These are phyloP conservation scores for Haematococcus sp. DNA, from an alignment of 139 green algal species.

Conservation along the genomic window DNA sequence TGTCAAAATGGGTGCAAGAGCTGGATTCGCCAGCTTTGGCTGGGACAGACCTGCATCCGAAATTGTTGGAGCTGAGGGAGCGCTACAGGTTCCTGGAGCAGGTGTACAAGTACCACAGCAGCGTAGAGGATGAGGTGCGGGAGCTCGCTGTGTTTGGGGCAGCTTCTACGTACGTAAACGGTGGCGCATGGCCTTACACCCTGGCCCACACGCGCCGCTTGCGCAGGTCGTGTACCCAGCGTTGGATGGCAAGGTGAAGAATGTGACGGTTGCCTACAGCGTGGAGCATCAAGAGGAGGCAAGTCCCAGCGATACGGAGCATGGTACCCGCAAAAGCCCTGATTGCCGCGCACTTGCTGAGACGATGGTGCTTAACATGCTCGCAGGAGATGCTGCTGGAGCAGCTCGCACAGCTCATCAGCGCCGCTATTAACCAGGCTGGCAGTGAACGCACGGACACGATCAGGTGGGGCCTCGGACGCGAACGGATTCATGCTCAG, in stretches of 20 bases:
- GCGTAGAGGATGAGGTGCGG: slow-evolving; percentile 88
- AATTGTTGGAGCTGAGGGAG: slow-evolving; percentile 54
- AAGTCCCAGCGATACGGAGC: neutral
- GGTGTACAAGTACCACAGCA: slow-evolving; percentile 90
- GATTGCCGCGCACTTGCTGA: neutral
- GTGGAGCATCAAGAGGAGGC: slow-evolving; percentile 92
- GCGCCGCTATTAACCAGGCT: slow-evolving; percentile 41
- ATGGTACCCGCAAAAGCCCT: neutral
- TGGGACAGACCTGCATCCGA: neutral
- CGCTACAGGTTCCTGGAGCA: slow-evolving; percentile 82
- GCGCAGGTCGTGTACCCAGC: slow-evolving; percentile 88
- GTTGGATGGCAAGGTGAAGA: slow-evolving; percentile 85
- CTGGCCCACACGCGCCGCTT: neutral
- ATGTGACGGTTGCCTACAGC: slow-evolving; percentile 84
- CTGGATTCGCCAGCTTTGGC: slow-evolving; percentile 36
- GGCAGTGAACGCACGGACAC: slow-evolving; percentile 47
- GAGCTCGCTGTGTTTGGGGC: neutral
- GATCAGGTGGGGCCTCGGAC: slow-evolving; percentile 35
- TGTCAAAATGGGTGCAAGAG: slow-evolving; percentile 43
- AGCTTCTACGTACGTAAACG: too few species aligned
- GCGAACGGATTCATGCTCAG: neutral
- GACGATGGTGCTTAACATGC: neutral
- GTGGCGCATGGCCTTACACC: neutral
- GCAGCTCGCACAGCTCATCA: slow-evolving; percentile 71
- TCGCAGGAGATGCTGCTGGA: slow-evolving; percentile 83